Percentiles rank a stretch among this genome's conserved stretches.
Evolutionary conservation across 2,329 filamentous ascomycete genomes (phyloP).

Genomic region (Aspergillus flavus): DNA sequence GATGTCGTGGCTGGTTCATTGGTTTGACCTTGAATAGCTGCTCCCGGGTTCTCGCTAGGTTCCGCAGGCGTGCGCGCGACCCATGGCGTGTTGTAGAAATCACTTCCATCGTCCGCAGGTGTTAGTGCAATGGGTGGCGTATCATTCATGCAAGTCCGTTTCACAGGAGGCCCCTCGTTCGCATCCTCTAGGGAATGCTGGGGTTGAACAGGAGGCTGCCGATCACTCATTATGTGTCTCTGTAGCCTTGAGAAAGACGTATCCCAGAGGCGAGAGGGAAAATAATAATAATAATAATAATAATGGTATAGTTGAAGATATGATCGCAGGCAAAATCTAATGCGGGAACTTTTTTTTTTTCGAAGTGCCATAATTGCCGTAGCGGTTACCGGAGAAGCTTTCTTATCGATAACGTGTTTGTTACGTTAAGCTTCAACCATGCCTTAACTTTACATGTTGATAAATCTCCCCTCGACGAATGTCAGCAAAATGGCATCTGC

Average conservation of each 20-base stretch:
- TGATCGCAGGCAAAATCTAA: not conserved
- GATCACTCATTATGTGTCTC: constrained; percentile 29
- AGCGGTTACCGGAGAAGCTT: constrained; percentile 29
- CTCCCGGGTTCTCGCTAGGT: constrained; percentile 10
- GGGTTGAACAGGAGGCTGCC: constrained; percentile 15
- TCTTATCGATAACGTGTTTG: constrained; percentile 28
- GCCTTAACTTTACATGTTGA: not conserved
- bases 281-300: constrained; percentile 13
- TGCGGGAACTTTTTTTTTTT: constrained; percentile 28
- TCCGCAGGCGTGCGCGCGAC: constrained; percentile 31
- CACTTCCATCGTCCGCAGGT: constrained; percentile 40
- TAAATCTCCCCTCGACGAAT: not conserved
- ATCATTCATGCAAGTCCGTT: constrained; percentile 31
- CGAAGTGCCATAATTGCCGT: constrained; percentile 32
- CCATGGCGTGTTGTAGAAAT: constrained; percentile 47
- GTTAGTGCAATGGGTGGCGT: constrained; percentile 34
- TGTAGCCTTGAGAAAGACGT: not conserved
- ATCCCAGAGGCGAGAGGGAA: constrained; percentile 2
- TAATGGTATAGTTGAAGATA: not conserved
- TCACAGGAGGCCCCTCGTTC: constrained; percentile 27
- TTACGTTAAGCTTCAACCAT: not conserved
- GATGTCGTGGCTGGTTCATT: constrained; percentile 19
- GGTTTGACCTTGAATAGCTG: constrained; percentile 5
- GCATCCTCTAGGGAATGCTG: constrained; percentile 16
- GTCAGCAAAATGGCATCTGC: constrained; percentile 21